phyloP scores from a whole-genome alignment of 2,329 filamentous ascomycete genomes.

The Colletotrichum gigasporum region DNA sequence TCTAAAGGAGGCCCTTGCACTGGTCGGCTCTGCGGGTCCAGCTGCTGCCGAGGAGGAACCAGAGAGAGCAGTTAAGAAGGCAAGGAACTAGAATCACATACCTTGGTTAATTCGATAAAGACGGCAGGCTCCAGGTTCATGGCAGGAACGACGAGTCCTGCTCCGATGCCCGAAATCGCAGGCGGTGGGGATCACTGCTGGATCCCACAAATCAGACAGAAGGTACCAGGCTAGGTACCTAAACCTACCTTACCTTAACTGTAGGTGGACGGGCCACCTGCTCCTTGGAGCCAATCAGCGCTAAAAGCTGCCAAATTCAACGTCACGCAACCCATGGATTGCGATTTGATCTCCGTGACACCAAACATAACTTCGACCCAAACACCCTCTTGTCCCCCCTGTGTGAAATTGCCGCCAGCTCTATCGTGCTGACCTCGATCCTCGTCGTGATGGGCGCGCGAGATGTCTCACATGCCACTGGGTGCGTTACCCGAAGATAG shows the following conservation, averaged over 20 bases:
- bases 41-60: slow-evolving; percentile 35
- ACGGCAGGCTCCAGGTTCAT: background rate
- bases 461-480: too few relatives aligned
- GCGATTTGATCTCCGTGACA: too few relatives aligned
- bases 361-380: background rate
- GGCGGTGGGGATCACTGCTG: background rate
- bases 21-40: slow-evolving; percentile 35
- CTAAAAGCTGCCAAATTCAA: slow-evolving; percentile 18
- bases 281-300: background rate
- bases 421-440: too few relatives aligned
- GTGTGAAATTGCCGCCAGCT: too few relatives aligned
- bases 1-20: slow-evolving; percentile 58
- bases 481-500: too few relatives aligned
- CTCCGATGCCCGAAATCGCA: background rate
- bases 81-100: slow-evolving; percentile 33
- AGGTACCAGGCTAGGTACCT: too few relatives aligned
- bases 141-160: background rate
- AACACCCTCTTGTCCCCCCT: background rate
- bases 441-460: too few relatives aligned
- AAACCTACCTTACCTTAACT: too few relatives aligned
- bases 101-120: too few relatives aligned
- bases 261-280: background rate
- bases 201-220: too few relatives aligned
- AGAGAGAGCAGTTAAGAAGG: slow-evolving; percentile 42
- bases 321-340: background rate